These are phyloP conservation scores for Geranomyces michiganensis DNA, from an alignment of 192 early-diverging fungal genomes.

Conservation along the genomic window DNA sequence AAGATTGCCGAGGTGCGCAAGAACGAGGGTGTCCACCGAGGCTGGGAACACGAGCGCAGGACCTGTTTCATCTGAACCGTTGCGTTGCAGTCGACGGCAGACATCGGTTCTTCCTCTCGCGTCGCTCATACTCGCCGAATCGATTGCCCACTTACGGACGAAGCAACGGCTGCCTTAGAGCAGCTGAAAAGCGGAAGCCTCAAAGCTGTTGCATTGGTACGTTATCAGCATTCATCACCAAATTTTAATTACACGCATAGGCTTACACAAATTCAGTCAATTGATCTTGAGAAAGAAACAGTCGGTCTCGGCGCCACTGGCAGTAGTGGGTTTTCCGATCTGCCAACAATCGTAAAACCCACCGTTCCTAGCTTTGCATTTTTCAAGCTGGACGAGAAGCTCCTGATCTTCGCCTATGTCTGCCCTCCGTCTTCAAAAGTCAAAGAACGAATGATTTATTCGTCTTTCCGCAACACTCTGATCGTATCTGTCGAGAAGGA, in stretches of 20 bases:
- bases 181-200: slow-evolving; percentile 50
- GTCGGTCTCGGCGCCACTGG: slow-evolving; percentile 51
- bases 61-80: not conserved
- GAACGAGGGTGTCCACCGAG: slow-evolving; percentile 29
- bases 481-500: slow-evolving; percentile 58
- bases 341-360: slow-evolving; percentile 37
- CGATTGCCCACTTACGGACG: slow-evolving; percentile 62
- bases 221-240: not conserved
- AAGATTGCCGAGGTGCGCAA: slow-evolving; percentile 65
- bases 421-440: slow-evolving; percentile 84
- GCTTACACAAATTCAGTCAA: slow-evolving; percentile 12
- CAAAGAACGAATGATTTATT: slow-evolving; percentile 89
- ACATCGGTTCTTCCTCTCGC: slow-evolving; percentile 61
- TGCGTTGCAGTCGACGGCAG: slow-evolving; percentile 46
- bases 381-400: slow-evolving; percentile 28
- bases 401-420: slow-evolving; percentile 76
- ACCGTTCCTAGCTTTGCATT: slow-evolving; percentile 78
- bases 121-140: slow-evolving; percentile 69
- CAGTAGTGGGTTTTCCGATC: slow-evolving; percentile 44
- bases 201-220: slow-evolving; percentile 52
- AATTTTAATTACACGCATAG: too few relatives aligned
- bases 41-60: slow-evolving; percentile 66
- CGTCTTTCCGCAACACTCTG: slow-evolving; percentile 69
- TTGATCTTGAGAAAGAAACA: slow-evolving; percentile 26
- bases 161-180: slow-evolving; percentile 63